Conservation (phyloP, 2,329 filamentous ascomycete genomes). For the Coleophoma eucalyptorum region DNA sequence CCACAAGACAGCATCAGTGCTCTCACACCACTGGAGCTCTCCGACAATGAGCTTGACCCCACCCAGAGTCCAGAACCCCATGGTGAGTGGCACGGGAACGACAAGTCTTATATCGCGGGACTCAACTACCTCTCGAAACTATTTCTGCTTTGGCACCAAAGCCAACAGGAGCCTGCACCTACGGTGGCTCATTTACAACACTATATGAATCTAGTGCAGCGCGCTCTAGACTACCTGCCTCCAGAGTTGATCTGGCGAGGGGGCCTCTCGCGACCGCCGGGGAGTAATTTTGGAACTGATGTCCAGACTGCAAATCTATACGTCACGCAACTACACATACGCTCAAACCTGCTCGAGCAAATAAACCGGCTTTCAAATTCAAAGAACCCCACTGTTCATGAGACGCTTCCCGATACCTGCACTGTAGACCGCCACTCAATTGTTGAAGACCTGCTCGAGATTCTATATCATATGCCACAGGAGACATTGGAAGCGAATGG, state of each 20-base stretch:
- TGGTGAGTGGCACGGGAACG: slow-evolving; percentile 28
- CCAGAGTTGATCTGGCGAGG: slow-evolving; percentile 32
- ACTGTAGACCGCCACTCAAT: slow-evolving; percentile 26
- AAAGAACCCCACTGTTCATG: background rate
- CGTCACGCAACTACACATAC: slow-evolving; percentile 32
- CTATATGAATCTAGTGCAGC: slow-evolving; percentile 20
- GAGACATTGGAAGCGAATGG: slow-evolving; percentile 27
- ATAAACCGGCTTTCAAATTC: slow-evolving; percentile 13
- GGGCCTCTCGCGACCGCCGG: slow-evolving; percentile 26
- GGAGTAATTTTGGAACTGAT: slow-evolving; percentile 30
- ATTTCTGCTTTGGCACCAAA: slow-evolving; percentile 30
- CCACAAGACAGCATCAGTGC: slow-evolving; percentile 19
- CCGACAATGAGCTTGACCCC: slow-evolving; percentile 28
- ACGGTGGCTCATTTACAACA: slow-evolving; percentile 8
- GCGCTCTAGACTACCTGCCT: slow-evolving; percentile 27
- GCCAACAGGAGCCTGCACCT: slow-evolving; percentile 12
- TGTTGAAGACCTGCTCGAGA: slow-evolving; percentile 31
- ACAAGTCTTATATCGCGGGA: slow-evolving; percentile 28
- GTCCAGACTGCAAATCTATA: slow-evolving; percentile 33
- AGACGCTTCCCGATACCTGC: background rate
- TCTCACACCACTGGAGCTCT: slow-evolving; percentile 22
- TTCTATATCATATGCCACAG: slow-evolving; percentile 29
- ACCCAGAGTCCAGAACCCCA: slow-evolving; percentile 1
- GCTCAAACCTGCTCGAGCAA: slow-evolving; percentile 32
- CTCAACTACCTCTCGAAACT: slow-evolving; percentile 29